Base-by-base conservation (phyloP, 129 eudicot species). In the Calendula officinalis region DNA sequence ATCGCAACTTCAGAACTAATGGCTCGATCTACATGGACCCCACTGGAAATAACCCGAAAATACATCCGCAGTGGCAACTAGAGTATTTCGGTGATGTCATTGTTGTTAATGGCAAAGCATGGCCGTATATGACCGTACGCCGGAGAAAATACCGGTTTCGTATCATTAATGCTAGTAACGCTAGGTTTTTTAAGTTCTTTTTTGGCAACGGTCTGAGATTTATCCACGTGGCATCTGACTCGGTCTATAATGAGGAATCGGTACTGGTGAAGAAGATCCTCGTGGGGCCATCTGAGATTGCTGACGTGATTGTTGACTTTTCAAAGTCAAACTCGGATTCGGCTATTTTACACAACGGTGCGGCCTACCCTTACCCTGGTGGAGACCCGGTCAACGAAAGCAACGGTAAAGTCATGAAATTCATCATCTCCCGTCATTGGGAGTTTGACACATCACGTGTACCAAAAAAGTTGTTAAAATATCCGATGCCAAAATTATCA, bases 61-160 rank as follows among this genome's bases (percentile, higher is more conserved):
- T 91, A 47, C 98, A 91, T 34, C 98, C 98, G 0, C 90, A 87
- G 30, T 91, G 96, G 98, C 90, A 87, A 9, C 98, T 96, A 0
- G 98, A 91, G 77, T 91, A 91, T 63, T 91, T 91, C 43, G 98
- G 98, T 0, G 88, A 87, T 17, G 86, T 75, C 4, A 91, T 91
- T 62, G 54, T 87, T 0, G 98, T 91, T 39, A 91, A 87, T 12
- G 98, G 97, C 5, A 91, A 91, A 51, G 98, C 94, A 7, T 91
- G 98, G 98, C 98, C 98, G 1, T 66, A 67, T 58, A 82, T 87
- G 94, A 55, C 22, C 1, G 96, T 91, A 0, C 65, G 68, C 14
- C 49, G 96, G 56, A 81, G 98, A 40, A 91, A 77, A 30, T 87
- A 84, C 58, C 64, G 96, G 53, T 91, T 91, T 5, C 82, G 98